Evolutionary conservation across 306 rosid genomes (phyloP).

Genomic region (Acacia acuminata): DNA sequence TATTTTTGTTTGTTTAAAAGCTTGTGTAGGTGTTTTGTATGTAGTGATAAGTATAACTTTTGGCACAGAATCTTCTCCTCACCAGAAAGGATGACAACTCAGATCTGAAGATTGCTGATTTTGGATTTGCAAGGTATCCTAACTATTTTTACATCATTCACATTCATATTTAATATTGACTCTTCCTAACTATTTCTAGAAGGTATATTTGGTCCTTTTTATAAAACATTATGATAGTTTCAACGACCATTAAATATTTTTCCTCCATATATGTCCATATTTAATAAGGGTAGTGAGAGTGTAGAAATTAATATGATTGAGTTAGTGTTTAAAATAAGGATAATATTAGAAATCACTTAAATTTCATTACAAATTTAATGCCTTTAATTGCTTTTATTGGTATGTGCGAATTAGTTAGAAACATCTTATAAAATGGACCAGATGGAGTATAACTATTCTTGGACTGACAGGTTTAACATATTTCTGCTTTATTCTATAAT

Average conservation of each 20-base stretch:
- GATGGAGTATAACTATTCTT: not conserved
- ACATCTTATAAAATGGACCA: no score
- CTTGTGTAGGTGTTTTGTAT: constrained; percentile 40
- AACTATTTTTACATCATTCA: constrained; percentile 25
- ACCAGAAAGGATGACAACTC: constrained; percentile 67
- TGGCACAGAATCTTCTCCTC: constrained; percentile 97
- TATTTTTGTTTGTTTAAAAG: constrained; percentile 41
- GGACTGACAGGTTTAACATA: not conserved
- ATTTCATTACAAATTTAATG: no score
- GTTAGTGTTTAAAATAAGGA: no score
- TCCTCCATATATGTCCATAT: no score
- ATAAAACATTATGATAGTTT: no score
- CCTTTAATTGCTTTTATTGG: no score
- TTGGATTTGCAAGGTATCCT: constrained; percentile 96
- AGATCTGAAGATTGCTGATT: constrained; percentile 96
- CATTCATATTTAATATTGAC: constrained; percentile 4
- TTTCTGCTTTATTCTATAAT: not conserved
- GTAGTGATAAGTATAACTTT: constrained; percentile 47
- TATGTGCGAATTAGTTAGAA: no score
- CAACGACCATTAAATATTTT: no score
- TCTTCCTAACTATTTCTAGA: not conserved
- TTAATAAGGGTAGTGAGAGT: no score
- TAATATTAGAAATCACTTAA: no score
- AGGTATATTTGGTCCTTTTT: no score
- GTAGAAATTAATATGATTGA: no score